These are phyloP conservation scores for Datisca glomerata DNA, from an alignment of 306 rosid genomes.

Conservation along the genomic window DNA sequence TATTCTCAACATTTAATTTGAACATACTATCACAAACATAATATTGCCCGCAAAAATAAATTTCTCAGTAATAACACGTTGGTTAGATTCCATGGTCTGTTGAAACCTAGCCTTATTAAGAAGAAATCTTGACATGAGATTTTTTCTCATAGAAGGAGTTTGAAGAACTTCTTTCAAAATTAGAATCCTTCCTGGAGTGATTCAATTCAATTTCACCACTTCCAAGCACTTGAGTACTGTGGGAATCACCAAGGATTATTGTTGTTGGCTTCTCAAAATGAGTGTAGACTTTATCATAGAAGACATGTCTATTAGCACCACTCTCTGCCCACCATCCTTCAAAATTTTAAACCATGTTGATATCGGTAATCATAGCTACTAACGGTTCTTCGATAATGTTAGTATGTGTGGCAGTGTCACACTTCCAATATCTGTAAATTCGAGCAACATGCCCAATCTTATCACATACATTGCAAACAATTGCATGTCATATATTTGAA, in stretches of 20 bases:
- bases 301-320: no score
- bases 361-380: no score
- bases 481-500: background rate
- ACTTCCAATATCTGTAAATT: background rate
- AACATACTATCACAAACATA: no score
- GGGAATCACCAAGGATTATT: background rate
- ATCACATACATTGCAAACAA: background rate
- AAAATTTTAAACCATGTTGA: background rate
- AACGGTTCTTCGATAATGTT: background rate
- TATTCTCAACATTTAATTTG: no score
- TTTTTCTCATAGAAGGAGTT: background rate
- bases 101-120: background rate
- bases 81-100: background rate
- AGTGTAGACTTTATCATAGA: background rate
- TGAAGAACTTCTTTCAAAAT: background rate
- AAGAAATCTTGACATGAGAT: no score
- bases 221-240: background rate
- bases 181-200: background rate
- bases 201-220: no score
- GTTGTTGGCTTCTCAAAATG: background rate
- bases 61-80: background rate
- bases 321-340: background rate
- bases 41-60: background rate
- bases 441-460: slow-evolving; percentile 2
- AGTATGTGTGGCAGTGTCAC: background rate